Evolutionary conservation across 179 eudicot genomes (phyloP).

Genomic region (Dionaea muscipula): DNA sequence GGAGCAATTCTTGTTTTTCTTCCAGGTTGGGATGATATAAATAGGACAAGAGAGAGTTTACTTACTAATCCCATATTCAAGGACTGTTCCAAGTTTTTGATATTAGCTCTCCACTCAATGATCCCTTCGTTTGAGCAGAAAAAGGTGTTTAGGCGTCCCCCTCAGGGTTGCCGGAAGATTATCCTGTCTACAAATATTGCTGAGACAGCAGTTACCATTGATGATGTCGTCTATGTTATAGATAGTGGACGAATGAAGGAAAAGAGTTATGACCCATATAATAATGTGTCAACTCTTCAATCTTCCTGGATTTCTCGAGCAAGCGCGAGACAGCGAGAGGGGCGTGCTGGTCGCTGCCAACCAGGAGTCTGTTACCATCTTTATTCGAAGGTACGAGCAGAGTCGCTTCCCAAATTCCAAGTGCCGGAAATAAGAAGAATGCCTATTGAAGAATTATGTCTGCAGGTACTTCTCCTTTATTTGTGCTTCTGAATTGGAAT

Average conservation of each 20-base stretch:
- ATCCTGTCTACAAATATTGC: constrained; percentile 92
- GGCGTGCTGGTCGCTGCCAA: constrained; percentile 98
- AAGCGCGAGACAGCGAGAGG: constrained; percentile 91
- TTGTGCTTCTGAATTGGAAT: neutral
- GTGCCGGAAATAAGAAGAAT: constrained; percentile 83
- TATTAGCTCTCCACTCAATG: constrained; percentile 82
- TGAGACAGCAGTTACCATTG: constrained; percentile 85
- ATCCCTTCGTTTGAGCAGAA: constrained; percentile 76
- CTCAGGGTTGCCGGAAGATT: constrained; percentile 78
- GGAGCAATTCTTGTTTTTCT: constrained; percentile 91
- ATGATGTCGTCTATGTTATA: constrained; percentile 85
- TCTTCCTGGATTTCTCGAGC: constrained; percentile 93
- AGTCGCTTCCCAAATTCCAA: constrained; percentile 67
- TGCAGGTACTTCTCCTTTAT: constrained; percentile 51
- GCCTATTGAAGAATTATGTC: constrained; percentile 87
- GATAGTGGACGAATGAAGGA: constrained; percentile 98
- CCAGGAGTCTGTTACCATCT: constrained; percentile 95
- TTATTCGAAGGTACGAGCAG: constrained; percentile 59
- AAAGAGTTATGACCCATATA: constrained; percentile 85
- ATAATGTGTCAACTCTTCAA: constrained; percentile 78
- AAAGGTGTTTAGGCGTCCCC: constrained; percentile 61
- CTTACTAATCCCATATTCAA: constrained; percentile 36
- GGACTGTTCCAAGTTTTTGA: constrained; percentile 42
- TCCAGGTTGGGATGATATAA: constrained; percentile 97
- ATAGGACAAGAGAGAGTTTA: constrained; percentile 44